Evolutionary conservation across 106 monocot genomes (phyloP).

Genomic region (Chionographis japonica): DNA sequence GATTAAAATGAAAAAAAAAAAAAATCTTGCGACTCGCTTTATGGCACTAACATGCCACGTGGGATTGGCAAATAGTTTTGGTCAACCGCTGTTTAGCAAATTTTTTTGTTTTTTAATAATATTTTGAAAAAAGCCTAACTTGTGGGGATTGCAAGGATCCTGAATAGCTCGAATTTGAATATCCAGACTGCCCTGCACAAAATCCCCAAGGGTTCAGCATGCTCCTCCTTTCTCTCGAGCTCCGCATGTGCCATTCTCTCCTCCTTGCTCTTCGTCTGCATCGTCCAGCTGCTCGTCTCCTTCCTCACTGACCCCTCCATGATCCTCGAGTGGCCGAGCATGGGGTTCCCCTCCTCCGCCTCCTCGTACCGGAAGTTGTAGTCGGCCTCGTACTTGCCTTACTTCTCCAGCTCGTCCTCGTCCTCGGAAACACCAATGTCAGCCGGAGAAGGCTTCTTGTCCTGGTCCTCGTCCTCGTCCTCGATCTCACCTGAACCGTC

Average conservation of each 20-base stretch:
- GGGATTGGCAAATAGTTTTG: too few species aligned
- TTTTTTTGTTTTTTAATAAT: too few species aligned
- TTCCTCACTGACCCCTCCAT: conserved; percentile 87
- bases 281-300: conserved; percentile 68
- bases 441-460: neutral
- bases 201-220: too few species aligned
- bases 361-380: conserved; percentile 92
- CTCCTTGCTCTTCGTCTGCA: conserved; percentile 87
- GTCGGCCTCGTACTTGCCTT: conserved; percentile 73
- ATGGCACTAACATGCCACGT: too few species aligned
- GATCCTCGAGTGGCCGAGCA: conserved; percentile 67
- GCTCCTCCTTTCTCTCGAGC: conserved; percentile 75
- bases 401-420: conserved; percentile 79
- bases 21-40: too few species aligned
- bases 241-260: conserved; percentile 84
- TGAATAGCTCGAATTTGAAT: too few species aligned
- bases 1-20: too few species aligned
- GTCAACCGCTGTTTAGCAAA: too few species aligned
- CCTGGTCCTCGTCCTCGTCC: conserved; percentile 38
- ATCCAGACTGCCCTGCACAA: too few species aligned
- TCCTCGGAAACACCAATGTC: conserved; percentile 63
- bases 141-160: too few species aligned
- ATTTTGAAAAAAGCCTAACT: too few species aligned
- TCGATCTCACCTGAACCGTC: conserved; percentile 16
- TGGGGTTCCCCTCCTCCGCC: conserved; percentile 49